phyloP scores from a whole-genome alignment of 768 basidiomycete species.

The Clathrus columnatus region DNA sequence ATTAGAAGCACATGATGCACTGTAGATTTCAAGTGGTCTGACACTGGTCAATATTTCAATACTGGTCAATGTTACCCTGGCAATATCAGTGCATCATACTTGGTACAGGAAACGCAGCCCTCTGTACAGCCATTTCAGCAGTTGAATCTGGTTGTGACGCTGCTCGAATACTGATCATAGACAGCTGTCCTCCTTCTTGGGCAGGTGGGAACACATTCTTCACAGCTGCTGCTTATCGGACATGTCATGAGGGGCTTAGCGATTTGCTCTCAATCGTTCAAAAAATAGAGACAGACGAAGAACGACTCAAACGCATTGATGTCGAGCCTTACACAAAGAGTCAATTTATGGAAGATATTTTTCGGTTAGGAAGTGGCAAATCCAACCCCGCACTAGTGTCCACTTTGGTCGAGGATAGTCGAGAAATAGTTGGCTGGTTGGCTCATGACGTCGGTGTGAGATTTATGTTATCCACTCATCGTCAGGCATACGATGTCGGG shows the following conservation, averaged over 20 bases:
- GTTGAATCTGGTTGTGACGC: constrained; percentile 43
- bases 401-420: constrained; percentile 45
- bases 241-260: constrained; percentile 49
- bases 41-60: no score
- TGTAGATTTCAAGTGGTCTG: no score
- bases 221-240: constrained; percentile 61
- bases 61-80: background rate
- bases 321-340: constrained; percentile 48
- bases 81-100: constrained; percentile 48
- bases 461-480: constrained; percentile 51
- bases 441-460: constrained; percentile 39
- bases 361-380: constrained; percentile 45
- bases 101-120: constrained; percentile 60
- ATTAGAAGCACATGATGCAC: no score
- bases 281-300: constrained; percentile 37
- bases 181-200: constrained; percentile 58
- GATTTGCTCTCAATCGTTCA: constrained; percentile 50
- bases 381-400: constrained; percentile 42
- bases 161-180: constrained; percentile 50
- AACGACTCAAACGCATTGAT: constrained; percentile 34
- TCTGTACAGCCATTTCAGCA: constrained; percentile 55
- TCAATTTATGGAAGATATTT: constrained; percentile 49
- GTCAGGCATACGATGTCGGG: constrained; percentile 58
- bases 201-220: constrained; percentile 66
- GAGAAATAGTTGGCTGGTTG: constrained; percentile 52